Evolutionary conservation across 768 basidiomycete genomes (phyloP).

Genomic region (Boletus sp.): DNA sequence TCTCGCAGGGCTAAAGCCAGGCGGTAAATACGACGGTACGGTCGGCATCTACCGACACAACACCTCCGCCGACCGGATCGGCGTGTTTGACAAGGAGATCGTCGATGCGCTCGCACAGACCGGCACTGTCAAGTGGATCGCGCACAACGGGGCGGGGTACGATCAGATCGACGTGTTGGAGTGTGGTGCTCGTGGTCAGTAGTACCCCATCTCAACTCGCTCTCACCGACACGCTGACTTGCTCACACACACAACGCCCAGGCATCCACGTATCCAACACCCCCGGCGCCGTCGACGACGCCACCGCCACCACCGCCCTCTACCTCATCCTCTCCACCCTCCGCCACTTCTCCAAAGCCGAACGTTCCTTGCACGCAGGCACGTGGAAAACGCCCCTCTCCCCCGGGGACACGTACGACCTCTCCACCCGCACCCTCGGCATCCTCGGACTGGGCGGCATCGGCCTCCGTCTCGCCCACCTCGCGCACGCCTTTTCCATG

Average conservation of each 20-base stretch:
- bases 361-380: constrained; percentile 48
- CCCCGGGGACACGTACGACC: constrained; percentile 54
- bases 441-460: constrained; percentile 80
- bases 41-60: constrained; percentile 82
- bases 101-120: constrained; percentile 58
- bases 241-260: not conserved
- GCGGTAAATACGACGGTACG: constrained; percentile 70
- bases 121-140: constrained; percentile 75
- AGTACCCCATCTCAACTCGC: not conserved
- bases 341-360: constrained; percentile 68
- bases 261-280: constrained; percentile 81
- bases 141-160: constrained; percentile 92
- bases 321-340: constrained; percentile 79
- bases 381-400: constrained; percentile 60
- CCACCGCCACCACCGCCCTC: constrained; percentile 84
- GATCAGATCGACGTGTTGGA: constrained; percentile 44
- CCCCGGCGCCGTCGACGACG: constrained; percentile 87
- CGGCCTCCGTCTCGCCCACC: constrained; percentile 65
- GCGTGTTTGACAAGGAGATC: constrained; percentile 78
- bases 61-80: constrained; percentile 60
- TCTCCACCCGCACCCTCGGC: constrained; percentile 66
- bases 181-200: constrained; percentile 65
- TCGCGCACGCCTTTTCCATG: constrained; percentile 85
- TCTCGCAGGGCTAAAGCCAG: constrained; percentile 56
- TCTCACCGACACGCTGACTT: too few species aligned